Base-by-base conservation (phyloP, 495 filamentous ascomycete species). In the Aspergillus funiculosus region DNA sequence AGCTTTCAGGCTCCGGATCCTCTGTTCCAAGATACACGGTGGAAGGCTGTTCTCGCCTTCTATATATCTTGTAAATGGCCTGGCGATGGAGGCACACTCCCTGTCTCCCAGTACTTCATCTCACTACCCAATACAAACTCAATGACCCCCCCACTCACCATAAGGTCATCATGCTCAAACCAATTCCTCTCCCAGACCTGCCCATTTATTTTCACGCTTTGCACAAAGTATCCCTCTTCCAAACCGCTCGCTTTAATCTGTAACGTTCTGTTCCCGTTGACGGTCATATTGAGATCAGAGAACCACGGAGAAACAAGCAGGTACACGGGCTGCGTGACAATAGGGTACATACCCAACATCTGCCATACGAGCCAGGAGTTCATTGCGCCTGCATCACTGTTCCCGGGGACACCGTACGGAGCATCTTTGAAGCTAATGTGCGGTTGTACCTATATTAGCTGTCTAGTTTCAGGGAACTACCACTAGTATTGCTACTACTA, bases 301-400 rank as follows among this genome's bases (percentile, higher is more conserved):
- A 85, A 80, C 79, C 79, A 83, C 0, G 81, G 80, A 8, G 76
- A 78, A 0, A 67, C 75, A 46, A 85, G 60, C 15, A 86, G 69
- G 54, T 85, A 86, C 3, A 77, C 79, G 0, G 80, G 78, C 55
- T 82, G 78, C 1, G 76, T 79, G 5, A 75, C 79, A 15, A 85
- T 66, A 0, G 81, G 82, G 54, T 82, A 86, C 11, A 86, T 72
- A 0, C 82, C 82, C n/a, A 86, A 66, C 68, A 85, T 81, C 42
- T 78, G 79, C 81, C 80, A 86, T 17, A 86, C 53, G 10, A 83
- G 64, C 77, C 79, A 85, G 10, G 71, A 74, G 57, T 85, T 79
- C 79, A 86, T 84, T 6, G 83, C 81, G 13, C 80, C 82, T 1
- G 81, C 82, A 50, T 86, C 81, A 35, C 72, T 79, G 59, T 86